Percentiles rank a stretch among this genome's conserved stretches.
Conservation (phyloP, 2,329 filamentous ascomycete species). For the Colletotrichum gloeosporioides region DNA sequence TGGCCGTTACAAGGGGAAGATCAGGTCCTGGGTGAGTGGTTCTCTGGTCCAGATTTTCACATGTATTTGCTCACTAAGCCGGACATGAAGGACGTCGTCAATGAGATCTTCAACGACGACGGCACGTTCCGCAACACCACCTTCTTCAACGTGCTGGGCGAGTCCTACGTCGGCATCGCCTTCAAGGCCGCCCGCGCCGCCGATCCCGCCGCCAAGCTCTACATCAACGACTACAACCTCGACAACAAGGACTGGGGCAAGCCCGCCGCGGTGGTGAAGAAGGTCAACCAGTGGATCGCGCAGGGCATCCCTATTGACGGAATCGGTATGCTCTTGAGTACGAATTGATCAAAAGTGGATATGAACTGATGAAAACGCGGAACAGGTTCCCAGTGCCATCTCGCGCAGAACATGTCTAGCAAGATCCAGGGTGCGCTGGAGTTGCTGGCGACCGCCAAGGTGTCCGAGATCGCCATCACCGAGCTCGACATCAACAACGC, state of each 20-base stretch:
- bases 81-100: slow-evolving; percentile 59
- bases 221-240: slow-evolving; percentile 79
- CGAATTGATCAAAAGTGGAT: background rate
- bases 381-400: slow-evolving; percentile 58
- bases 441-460: slow-evolving; percentile 53
- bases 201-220: slow-evolving; percentile 72
- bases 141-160: slow-evolving; percentile 72
- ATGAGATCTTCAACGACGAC: slow-evolving; percentile 69
- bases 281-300: slow-evolving; percentile 68
- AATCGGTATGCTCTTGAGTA: slow-evolving; percentile 45
- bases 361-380: background rate
- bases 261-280: slow-evolving; percentile 54
- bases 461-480: slow-evolving; percentile 66
- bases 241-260: slow-evolving; percentile 67
- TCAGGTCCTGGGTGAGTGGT: slow-evolving; percentile 57
- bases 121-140: slow-evolving; percentile 64
- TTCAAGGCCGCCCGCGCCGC: slow-evolving; percentile 71
- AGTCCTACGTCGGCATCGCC: slow-evolving; percentile 72
- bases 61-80: background rate
- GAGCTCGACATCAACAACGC: slow-evolving; percentile 72
- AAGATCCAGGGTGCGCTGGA: slow-evolving; percentile 55
- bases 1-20: slow-evolving; percentile 65
- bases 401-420: slow-evolving; percentile 48
- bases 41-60: background rate
- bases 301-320: slow-evolving; percentile 70